Conservation (phyloP, 106 monocot species). For the Triglochin maritima region DNA sequence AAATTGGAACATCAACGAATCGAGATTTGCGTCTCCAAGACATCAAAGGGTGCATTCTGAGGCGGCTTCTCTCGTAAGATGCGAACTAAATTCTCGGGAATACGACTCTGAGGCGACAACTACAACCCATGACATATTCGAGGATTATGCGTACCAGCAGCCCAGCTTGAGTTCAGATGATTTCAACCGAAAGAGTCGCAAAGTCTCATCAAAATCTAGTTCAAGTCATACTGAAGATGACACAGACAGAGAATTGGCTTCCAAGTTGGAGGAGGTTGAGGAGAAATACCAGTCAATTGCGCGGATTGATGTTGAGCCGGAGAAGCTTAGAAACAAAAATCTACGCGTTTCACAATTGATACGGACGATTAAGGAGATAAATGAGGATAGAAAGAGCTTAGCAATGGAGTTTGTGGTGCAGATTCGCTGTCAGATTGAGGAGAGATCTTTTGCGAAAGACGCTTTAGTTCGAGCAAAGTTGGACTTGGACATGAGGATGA, state of each 20-base stretch:
- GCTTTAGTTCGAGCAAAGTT: constrained; percentile 35
- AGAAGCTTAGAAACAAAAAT: constrained; percentile 8
- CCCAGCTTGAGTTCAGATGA: constrained; percentile 1
- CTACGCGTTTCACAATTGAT: constrained; percentile 23
- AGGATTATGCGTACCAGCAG: constrained; percentile 18
- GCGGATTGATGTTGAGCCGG: constrained; percentile 33
- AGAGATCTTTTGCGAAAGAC: constrained; percentile 55
- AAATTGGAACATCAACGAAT: constrained; percentile 4
- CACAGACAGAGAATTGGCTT: constrained; percentile 36
- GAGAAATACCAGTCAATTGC: constrained; percentile 15
- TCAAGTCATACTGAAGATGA: constrained; percentile 10
- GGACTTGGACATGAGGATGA: constrained; percentile 61
- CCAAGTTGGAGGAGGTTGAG: constrained; percentile 51
- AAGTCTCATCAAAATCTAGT: not conserved
- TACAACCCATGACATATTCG: constrained; percentile 53
- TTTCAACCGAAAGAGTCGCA: not conserved
- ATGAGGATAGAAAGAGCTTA: constrained; percentile 45
- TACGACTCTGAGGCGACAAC: constrained; percentile 40
- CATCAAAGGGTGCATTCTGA: constrained; percentile 15
- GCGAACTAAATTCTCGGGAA: constrained; percentile 20
- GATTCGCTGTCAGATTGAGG: constrained; percentile 47
- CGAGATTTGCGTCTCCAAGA: constrained; percentile 9
- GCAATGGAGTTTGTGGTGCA: constrained; percentile 54
- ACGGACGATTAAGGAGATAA: constrained; percentile 34
- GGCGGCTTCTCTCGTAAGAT: constrained; percentile 16